Evolutionary conservation across 2,329 filamentous ascomycete species (phyloP), one percentile per base, ranked within the genome.

Genomic region (Neonectria hederae): DNA sequence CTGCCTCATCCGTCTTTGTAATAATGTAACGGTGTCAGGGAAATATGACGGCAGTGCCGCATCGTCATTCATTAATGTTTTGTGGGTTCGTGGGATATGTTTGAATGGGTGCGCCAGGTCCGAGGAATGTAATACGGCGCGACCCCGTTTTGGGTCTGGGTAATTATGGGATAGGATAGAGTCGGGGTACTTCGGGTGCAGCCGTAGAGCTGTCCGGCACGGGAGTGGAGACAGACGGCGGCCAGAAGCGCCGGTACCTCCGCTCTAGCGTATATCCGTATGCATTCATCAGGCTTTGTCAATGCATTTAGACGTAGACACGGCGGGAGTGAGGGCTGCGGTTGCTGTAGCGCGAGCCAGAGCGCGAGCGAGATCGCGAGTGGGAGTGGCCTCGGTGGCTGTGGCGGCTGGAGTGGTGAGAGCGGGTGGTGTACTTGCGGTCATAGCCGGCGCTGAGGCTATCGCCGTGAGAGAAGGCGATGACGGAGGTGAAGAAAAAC

Each of bases 401-500:
- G 65, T 83, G 81, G 59, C 80, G 79, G 70, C 76, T 74, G 19
- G 72, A 75, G 70, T 79, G 79, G 69, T 76, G 74, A 35, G 71
- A 51, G 63, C 62, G 80, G 79, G 38, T 48, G 45, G 51, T 58
- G 56, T 73, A 63, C 70, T 66, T 62, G 54, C 75, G 73, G 45
- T 74, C 77, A 70, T 83, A 81, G 48, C 38, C 38, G n/a, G 78
- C 74, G 63, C 80, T 82, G 69, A 85, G 82, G 72, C 83, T 83
- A 65, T 83, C 83, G 76, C 81, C 90, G 78, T 82, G 86, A 69
- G 84, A 76, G 69, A 83, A 86, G 26, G 94, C 93, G 46, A 96
- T 83, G 28, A 95, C 80, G 55, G 88, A 86, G 4, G 93, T 96
- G 75, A 91, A 83, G 77, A 91, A 90, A 81, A 97, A 97, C 76